Percentiles rank a stretch among this genome's conserved stretches.
Evolutionary conservation across 2,329 filamentous ascomycete species (phyloP).

Genomic region (Sclerotinia trifoliorum): DNA sequence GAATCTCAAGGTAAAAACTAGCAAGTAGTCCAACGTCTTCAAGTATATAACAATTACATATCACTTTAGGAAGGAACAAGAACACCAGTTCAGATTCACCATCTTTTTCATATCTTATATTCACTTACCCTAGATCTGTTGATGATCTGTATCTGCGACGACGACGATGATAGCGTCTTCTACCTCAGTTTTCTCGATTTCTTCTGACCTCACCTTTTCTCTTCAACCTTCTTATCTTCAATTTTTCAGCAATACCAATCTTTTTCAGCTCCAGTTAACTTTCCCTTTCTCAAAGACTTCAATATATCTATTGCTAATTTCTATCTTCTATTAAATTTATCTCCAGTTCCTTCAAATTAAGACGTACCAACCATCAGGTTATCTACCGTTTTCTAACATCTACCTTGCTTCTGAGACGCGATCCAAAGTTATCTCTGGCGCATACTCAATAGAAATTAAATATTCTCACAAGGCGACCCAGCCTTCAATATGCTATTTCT

Average conservation of each 20-base stretch:
- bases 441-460: not conserved
- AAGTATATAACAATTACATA: not conserved
- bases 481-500: constrained; percentile 4
- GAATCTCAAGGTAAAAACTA: constrained; percentile 2
- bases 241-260: not conserved
- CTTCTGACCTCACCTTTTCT: constrained; percentile 2
- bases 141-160: constrained; percentile 2
- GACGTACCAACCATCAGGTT: not conserved
- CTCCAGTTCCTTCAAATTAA: not conserved
- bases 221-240: constrained; percentile 5
- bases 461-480: not conserved
- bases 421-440: not conserved
- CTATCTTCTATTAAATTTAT: constrained; percentile 1
- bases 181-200: not conserved
- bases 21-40: not conserved
- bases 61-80: constrained; percentile 8
- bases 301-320: not conserved
- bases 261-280: not conserved
- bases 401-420: constrained; percentile 2
- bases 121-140: not conserved
- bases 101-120: not conserved
- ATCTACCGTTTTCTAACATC: not conserved
- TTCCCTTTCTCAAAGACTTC: not conserved
- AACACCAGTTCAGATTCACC: not conserved
- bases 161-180: constrained; percentile 10